Evolutionary conservation across 208 protist species (phyloP), one percentile per base, ranked within the genome.

Genomic region (Crithidia bombi): DNA sequence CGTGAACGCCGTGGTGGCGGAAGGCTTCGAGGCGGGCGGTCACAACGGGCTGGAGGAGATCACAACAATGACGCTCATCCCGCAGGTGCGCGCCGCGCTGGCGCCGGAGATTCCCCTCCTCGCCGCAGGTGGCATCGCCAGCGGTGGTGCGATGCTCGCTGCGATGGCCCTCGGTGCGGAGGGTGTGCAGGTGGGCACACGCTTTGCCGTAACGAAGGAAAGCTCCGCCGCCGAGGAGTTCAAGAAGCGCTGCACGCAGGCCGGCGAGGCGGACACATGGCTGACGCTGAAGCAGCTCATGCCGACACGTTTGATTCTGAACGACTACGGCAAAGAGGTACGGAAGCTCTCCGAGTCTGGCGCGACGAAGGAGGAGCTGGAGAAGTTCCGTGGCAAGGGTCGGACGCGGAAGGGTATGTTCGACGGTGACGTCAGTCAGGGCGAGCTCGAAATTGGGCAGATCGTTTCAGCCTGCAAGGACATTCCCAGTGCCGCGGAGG

Each of bases 11-110:
- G 69, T 96, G 30, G 91, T 88, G 25, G 84, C 89, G 19, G 89
- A 94, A 12, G 91, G 89, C 32, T 94, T 93, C 65, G 90, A 96
- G 74, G 85, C 85, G 0, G 85, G 85, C 39, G 85, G 85, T 7
- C 85, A 90, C 71, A 87, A 90, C 50, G 85, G 82, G 10, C 39
- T 83, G 28, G 85, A 90, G 62, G 85, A 90, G 74, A 84, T 87
- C 65, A 83, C 85, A 30, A 87, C 85, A 19, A 78, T 90, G 79
- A 80, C 81, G 38, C 73, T 90, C 54, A 86, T 90, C 41, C 85
- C 85, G 21, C 78, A 86, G 54, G 82, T 90, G 66, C 78, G 82
- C 23, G 44, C 62, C 46, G 71, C 57, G n/a, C 64, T 93, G 21
- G 73, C 77, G 30, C 81, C 86, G 6, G 72, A 79, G 51, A 82